These are phyloP conservation scores for Penicillium argentinense DNA, from an alignment of 495 filamentous ascomycete species.

Conservation along the genomic window DNA sequence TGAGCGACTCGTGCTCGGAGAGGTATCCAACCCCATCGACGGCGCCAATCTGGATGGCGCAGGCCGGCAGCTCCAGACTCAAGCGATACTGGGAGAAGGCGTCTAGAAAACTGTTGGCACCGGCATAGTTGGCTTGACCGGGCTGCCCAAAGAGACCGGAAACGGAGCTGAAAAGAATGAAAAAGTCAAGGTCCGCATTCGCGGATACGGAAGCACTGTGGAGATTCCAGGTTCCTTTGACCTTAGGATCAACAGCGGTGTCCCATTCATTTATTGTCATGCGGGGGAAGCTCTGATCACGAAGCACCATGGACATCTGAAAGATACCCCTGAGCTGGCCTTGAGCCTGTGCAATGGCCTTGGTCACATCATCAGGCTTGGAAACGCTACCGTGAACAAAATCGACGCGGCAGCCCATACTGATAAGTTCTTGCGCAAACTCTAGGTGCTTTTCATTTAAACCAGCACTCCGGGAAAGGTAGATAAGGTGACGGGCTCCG, in stretches of 20 bases:
- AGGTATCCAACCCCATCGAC: slow-evolving; percentile 38
- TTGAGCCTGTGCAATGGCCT: slow-evolving; percentile 5
- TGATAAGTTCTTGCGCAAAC: slow-evolving; percentile 40
- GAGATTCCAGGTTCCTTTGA: slow-evolving; percentile 53
- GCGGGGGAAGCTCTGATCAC: slow-evolving; percentile 30
- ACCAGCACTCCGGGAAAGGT: slow-evolving; percentile 34
- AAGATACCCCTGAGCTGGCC: slow-evolving; percentile 32
- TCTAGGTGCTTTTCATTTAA: not conserved
- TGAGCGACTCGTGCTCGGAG: slow-evolving; percentile 12
- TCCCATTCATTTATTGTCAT: slow-evolving; percentile 46
- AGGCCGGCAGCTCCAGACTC: slow-evolving; percentile 25
- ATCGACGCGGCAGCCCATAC: slow-evolving; percentile 21
- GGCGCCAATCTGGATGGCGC: slow-evolving; percentile 27
- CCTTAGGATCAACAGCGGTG: slow-evolving; percentile 38
- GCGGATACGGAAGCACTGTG: slow-evolving; percentile 51
- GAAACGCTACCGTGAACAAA: slow-evolving; percentile 24
- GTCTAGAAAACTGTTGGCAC: slow-evolving; percentile 37
- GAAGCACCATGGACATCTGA: slow-evolving; percentile 36
- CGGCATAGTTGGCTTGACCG: slow-evolving; percentile 36
- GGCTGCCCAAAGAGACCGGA: slow-evolving; percentile 30
- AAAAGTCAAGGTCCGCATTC: slow-evolving; percentile 45
- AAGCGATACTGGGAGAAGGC: slow-evolving; percentile 32
- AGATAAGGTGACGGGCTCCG: slow-evolving; percentile 55
- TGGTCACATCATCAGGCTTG: slow-evolving; percentile 14
- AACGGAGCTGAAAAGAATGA: slow-evolving; percentile 43